Evolutionary conservation across 441 rosid species (phyloP).

Genomic region (Viola pubescens): DNA sequence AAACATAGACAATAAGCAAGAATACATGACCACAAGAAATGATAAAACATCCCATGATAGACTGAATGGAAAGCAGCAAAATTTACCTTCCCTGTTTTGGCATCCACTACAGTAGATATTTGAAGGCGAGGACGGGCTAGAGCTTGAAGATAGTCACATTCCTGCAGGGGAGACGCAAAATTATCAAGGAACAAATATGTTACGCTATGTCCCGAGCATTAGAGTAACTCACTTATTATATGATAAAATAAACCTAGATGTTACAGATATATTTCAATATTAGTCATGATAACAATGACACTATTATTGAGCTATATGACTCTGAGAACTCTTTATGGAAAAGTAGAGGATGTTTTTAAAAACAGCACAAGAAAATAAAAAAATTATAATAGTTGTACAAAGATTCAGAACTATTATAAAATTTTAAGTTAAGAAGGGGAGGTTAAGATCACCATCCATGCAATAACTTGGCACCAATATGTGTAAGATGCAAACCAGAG

Average conservation of each 20-base stretch:
- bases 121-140: constrained; percentile 75
- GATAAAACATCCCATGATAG: constrained; percentile 2
- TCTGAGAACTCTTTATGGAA: not conserved
- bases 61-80: constrained; percentile 4
- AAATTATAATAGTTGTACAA: too few species aligned
- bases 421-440: too few species aligned
- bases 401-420: too few species aligned
- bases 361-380: too few species aligned
- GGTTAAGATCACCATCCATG: too few species aligned
- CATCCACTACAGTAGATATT: constrained; percentile 78
- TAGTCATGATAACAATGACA: not conserved
- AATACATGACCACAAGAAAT: not conserved
- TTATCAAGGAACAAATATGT: constrained; percentile 4
- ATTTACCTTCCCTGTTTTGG: constrained; percentile 79
- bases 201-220: not conserved
- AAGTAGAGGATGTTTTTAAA: not conserved
- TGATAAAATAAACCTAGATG: not conserved
- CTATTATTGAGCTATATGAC: not conserved
- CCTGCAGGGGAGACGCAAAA: constrained; percentile 37
- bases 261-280: not conserved
- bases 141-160: constrained; percentile 87
- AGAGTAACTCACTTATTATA: not conserved
- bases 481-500: too few species aligned
- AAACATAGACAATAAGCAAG: constrained; percentile 1
- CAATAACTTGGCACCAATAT: too few species aligned